Evolutionary conservation across 768 basidiomycete genomes (phyloP), one percentile per base, ranked within the genome.

Genomic region (Leccinum boreale): DNA sequence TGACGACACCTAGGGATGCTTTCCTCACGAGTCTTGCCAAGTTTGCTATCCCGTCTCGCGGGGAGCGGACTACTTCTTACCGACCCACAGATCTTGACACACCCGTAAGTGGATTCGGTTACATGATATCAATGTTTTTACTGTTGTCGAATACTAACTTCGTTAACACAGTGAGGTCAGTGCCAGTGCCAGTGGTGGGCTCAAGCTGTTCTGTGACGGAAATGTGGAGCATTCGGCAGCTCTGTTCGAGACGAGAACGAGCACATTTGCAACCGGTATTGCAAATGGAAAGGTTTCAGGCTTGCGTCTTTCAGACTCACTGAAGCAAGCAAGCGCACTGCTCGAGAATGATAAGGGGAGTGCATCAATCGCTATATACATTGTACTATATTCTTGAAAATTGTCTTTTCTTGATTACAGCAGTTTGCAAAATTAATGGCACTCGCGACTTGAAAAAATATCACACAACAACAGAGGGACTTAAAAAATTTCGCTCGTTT

Each of bases 1-100:
- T 98, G 1, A 75, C 79, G 1, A 98, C 94, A 0, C 94, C 95
- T 0, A 83, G 96, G 21, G 94, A 98, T 59, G 95, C 96, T 0
- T 94, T 99, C 75, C 85, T 98, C 67, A 90, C 85, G 23, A 88
- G 85, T 50, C 81, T 99, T 15, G 84, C 92, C 19, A 94, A 94
- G 68, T 87, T 92, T 57, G 89, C 94, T 0, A 90, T 98, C 17
- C 96, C 96, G 0, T 82, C 91, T 0, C 81, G 88, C 3, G 90
- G 6, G 6, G 39, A 15, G 15, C n/a, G 15, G 15, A 15, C 39
- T n/a, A 7, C n/a, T 42, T 42, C n/a, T 42, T 7, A 42, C 39
- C 15, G 39, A 42, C n/a, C 39, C 39, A n/a, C 39, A 42, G n/a
- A 42, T 42, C 15, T 12, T 42, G 14, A 42, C 39, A 42, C n/a